Evolutionary conservation across 1,284 basidiomycete species (phyloP).

Genomic region (Cryptococcus sp.): DNA sequence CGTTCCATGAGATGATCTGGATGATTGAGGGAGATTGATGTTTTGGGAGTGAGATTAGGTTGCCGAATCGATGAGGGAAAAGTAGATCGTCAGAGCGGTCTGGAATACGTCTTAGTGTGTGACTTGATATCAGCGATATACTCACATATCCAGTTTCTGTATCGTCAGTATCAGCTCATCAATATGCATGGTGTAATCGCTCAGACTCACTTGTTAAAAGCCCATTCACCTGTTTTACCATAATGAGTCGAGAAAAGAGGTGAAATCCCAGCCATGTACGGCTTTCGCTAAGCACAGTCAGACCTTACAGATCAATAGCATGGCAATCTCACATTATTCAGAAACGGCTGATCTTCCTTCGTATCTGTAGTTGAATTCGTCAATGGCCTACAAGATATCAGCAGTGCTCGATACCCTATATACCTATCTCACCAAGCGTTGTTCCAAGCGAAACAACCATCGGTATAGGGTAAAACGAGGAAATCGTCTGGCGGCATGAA

Average conservation of each 20-base stretch:
- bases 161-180: neutral
- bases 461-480: constrained; percentile 26
- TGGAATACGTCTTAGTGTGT: constrained; percentile 4
- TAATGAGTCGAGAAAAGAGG: constrained; percentile 60
- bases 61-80: constrained; percentile 38
- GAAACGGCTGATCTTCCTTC: constrained; percentile 34
- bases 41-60: constrained; percentile 27
- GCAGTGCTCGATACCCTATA: neutral
- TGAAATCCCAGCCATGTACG: constrained; percentile 60
- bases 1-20: constrained; percentile 48
- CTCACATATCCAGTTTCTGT: constrained; percentile 43
- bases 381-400: constrained; percentile 24
- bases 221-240: constrained; percentile 41
- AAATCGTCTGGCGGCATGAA: constrained; percentile 41
- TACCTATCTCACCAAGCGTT: constrained; percentile 36
- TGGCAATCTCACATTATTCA: constrained; percentile 20
- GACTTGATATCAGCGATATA: neutral
- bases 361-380: constrained; percentile 21
- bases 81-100: constrained; percentile 47
- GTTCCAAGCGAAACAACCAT: constrained; percentile 45
- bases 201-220: constrained; percentile 41
- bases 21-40: constrained; percentile 36
- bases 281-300: constrained; percentile 34
- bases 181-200: no score
- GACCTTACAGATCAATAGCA: neutral